Conservation (phyloP, 75 land plant genomes). For the Ceratopteris richardii region DNA sequence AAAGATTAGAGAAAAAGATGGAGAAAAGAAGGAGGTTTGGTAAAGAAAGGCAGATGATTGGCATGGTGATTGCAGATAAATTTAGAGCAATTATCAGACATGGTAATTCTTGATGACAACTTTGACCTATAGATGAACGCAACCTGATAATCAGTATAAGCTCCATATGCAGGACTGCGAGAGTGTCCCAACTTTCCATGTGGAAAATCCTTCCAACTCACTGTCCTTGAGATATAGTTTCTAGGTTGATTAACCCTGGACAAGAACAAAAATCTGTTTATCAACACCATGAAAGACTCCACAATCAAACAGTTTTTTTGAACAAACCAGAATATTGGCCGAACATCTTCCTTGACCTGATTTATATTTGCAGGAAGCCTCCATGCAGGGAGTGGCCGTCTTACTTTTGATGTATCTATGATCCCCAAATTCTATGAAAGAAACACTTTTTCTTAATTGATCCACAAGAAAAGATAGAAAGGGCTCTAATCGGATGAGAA, state of each 20-base stretch:
- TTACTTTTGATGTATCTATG: conserved; percentile 61
- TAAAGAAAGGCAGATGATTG: too few species aligned
- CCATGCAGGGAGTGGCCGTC: conserved; percentile 87
- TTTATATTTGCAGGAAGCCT: conserved; percentile 72
- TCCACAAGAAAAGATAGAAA: not conserved
- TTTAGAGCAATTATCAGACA: too few species aligned
- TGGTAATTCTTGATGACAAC: too few species aligned
- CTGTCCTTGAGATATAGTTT: conserved; percentile 84
- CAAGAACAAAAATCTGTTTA: conserved; percentile 1
- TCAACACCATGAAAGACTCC: too few species aligned
- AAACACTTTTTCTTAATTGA: too few species aligned
- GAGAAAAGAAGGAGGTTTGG: too few species aligned
- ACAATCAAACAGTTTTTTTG: too few species aligned
- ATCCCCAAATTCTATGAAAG: conserved; percentile 93
- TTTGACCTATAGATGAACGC: not conserved
- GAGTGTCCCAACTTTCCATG: conserved; percentile 84
- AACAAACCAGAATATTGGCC: conserved; percentile 94
- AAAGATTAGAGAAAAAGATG: conserved; percentile 3
- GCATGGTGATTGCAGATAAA: too few species aligned
- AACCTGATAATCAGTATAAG: conserved; percentile 76
- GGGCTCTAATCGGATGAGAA: not conserved
- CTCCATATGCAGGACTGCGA: conserved; percentile 85
- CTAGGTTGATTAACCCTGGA: conserved; percentile 92
- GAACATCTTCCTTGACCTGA: conserved; percentile 81
- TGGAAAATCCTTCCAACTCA: conserved; percentile 79